These are phyloP conservation scores for Tuber borchii DNA, from an alignment of 495 filamentous ascomycete species.

Conservation along the genomic window DNA sequence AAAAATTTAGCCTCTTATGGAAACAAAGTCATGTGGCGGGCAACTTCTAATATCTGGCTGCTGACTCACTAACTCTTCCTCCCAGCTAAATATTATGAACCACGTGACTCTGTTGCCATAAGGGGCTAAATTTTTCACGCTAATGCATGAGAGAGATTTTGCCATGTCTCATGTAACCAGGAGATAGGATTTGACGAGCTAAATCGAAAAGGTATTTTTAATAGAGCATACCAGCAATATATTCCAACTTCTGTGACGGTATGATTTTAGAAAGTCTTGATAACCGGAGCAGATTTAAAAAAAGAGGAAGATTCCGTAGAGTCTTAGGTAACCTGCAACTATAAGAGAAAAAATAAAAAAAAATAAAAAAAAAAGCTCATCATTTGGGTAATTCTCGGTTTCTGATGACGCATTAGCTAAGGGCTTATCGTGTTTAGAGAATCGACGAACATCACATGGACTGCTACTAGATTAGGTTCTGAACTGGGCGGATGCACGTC, in stretches of 20 bases:
- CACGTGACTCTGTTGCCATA: no score
- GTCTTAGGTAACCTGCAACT: not conserved
- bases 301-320: not conserved
- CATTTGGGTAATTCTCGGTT: not conserved
- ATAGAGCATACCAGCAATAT: not conserved
- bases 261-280: not conserved
- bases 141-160: no score
- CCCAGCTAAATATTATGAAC: no score
- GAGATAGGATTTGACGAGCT: not conserved
- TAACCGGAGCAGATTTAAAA: not conserved
- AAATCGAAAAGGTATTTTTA: not conserved
- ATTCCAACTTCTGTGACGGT: not conserved
- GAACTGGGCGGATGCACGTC: not conserved
- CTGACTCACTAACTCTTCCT: no score
- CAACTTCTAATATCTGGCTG: no score
- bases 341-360: not conserved
- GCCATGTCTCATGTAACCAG: no score
- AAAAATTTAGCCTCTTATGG: no score
- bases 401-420: not conserved
- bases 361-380: no score
- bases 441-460: not conserved
- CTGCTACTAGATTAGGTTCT: not conserved
- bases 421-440: not conserved
- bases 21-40: no score
- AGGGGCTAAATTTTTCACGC: no score